phyloP scores from a whole-genome alignment of 108 stramenopile species.

The Seminavis robusta region DNA sequence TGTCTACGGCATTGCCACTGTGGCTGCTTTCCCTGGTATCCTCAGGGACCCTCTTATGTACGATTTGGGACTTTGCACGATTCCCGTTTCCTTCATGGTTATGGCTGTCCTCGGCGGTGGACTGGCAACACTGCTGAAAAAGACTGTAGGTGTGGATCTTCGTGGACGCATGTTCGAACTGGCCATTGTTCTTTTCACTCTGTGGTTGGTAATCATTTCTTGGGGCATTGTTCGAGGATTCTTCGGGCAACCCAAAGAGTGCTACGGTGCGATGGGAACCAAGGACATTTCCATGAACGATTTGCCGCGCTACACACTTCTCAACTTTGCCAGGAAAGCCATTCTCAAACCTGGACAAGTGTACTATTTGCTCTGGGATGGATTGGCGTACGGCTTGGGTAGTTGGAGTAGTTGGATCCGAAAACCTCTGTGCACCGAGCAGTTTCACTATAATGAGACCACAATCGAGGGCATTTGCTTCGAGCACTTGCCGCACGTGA shows the following conservation, averaged over 20 bases:
- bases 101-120: constrained; percentile 78
- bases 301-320: not conserved
- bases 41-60: constrained; percentile 72
- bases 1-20: constrained; percentile 46
- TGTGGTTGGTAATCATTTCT: constrained; percentile 50
- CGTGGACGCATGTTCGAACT: constrained; percentile 75
- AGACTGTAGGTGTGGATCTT: constrained; percentile 58
- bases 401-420: constrained; percentile 38
- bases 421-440: constrained; percentile 11
- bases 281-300: constrained; percentile 1
- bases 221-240: constrained; percentile 76
- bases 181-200: constrained; percentile 56
- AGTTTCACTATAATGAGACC: constrained; percentile 25
- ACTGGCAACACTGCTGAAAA: constrained; percentile 61
- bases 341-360: constrained; percentile 30
- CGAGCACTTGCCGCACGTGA: constrained; percentile 53
- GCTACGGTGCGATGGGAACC: constrained; percentile 51
- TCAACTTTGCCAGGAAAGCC: constrained; percentile 5
- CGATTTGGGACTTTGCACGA: constrained; percentile 58
- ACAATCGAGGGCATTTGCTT: constrained; percentile 49
- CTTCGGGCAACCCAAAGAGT: constrained; percentile 62
- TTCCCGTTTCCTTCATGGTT: constrained; percentile 67
- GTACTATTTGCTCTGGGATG: constrained; percentile 49
- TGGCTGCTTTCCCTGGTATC: constrained; percentile 65
- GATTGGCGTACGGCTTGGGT: constrained; percentile 25